Conservation (phyloP, 176 grass and related monocot species). For the Dactylis glomerata region DNA sequence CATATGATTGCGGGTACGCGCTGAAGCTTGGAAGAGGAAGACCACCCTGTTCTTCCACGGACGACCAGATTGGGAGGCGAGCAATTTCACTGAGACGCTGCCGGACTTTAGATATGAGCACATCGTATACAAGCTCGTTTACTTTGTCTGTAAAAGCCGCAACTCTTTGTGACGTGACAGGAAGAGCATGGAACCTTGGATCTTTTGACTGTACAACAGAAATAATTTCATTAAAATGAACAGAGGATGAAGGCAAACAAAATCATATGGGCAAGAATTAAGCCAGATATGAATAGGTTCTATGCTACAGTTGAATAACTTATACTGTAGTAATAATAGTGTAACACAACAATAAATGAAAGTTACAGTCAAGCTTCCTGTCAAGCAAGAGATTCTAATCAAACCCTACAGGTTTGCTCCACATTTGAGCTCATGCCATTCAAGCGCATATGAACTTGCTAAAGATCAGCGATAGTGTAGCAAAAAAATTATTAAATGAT, state of each 20-base stretch:
- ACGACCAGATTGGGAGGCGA: conserved; percentile 83
- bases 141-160: conserved; percentile 84
- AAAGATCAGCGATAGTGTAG: neutral
- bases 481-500: neutral
- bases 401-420: neutral
- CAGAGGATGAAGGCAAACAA: conserved; percentile 13
- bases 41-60: conserved; percentile 76
- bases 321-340: neutral
- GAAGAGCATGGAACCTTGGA: conserved; percentile 87
- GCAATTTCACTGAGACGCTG: conserved; percentile 74
- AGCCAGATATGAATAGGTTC: neutral
- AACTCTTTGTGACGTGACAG: conserved; percentile 85
- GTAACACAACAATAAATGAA: conserved; percentile 7
- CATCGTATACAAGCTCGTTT: conserved; percentile 93
- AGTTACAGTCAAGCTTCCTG: neutral
- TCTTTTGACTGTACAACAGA: conserved; percentile 84
- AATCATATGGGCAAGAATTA: neutral
- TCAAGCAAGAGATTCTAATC: neutral
- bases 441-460: neutral
- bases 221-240: conserved; percentile 30
- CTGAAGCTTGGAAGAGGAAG: conserved; percentile 97
- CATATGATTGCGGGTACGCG: conserved; percentile 89
- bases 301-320: neutral
- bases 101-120: conserved; percentile 89
- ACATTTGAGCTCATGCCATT: neutral